Evolutionary conservation across 768 basidiomycete species (phyloP), one percentile per base, ranked within the genome.

Genomic region (Xerocomus potaroensis): DNA sequence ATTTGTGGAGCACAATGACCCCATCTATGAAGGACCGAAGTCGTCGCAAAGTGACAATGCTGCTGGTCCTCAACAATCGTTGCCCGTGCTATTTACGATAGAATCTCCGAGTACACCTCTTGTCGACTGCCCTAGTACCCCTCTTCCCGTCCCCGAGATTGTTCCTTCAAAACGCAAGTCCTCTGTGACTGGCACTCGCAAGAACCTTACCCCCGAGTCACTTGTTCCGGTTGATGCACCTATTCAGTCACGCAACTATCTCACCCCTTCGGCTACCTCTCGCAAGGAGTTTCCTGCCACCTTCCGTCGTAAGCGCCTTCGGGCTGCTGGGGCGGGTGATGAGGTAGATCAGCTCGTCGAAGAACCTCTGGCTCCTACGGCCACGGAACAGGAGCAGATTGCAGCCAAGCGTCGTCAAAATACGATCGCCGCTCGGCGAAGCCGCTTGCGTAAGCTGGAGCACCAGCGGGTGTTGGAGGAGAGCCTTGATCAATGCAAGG

Each of bases 391-490:
- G 57, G 79, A 84, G 60, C 82, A 83, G 54, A 87, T 87, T 53
- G 84, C 81, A 56, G 77, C 76, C 34, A 92, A 91, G 72, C 79
- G 91, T 24, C 75, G 83, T 8, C 81, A 84, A 68, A 95, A 95
- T 56, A 92, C 91, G 3, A 66, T 91, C 5, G 91, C 91, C 0
- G 92, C 92, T 6, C 79, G 91, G 2, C 78, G 85, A 24, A 85
- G 82, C 59, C 76, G 91, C 16, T 78, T 78, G 70, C 76, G 87
- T 47, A 91, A 89, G 72, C 64, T 82, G 32, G 76, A 79, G 60
- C 79, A 91, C 53, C 76, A 84, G 54, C 73, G 78, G 44, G 73
- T 78, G 46, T 69, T 93, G 40, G 83, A 90, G 68, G 70, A 77
- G 18, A 69, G 57, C 7, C 66, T 81, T 39, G 76, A 79, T 48